Evolutionary conservation across 441 rosid species (phyloP), one percentile per base, ranked within the genome.

Genomic region (Hura crepitans): DNA sequence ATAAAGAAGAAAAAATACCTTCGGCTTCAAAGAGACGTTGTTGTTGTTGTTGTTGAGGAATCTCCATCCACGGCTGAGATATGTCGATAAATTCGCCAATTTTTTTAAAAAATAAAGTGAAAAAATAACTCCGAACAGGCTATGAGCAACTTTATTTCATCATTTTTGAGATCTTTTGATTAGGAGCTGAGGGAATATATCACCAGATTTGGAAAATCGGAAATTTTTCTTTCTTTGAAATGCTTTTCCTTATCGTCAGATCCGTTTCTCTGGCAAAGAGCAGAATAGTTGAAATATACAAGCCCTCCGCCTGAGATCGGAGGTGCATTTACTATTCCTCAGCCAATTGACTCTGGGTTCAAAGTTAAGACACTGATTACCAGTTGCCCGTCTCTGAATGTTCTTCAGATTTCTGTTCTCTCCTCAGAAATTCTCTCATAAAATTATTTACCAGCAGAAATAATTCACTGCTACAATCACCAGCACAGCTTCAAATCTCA

Each of bases 1-100:
- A 49, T n/a, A n/a, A n/a, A n/a, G n/a, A 25, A 64, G 9, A 57
- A 62, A 69, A 46, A 58, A 37, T 85, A 93, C 97, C 96, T 89
- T 90, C 79, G n/a, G 85, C 70, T 78, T 85, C 93, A 31, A 82
- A 86, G 47, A 86, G 76, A 70, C 92, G 86, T 43, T 89, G 83
- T 66, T 82, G 96, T 67, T 82, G 86, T 43, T 89, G 83, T 66
- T 82, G 96, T 67, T 82, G 96, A 75, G 94, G 92, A 68, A 87
- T 90, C 89, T 90, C 97, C 96, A 93, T 93, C 72, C 39, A 59
- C 61, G 69, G 70, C 78, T 46, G 74, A 73, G 23, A 70, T 49
- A 31, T 45, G 66, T 55, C 25, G 43, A 18, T 25, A 42, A 14
- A 15, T 31, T 54, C 47, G 57, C 57, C 45, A 39, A 65, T 35